These are phyloP conservation scores for Micractinium conductrix DNA, from an alignment of 139 green algal species.

Conservation along the genomic window DNA sequence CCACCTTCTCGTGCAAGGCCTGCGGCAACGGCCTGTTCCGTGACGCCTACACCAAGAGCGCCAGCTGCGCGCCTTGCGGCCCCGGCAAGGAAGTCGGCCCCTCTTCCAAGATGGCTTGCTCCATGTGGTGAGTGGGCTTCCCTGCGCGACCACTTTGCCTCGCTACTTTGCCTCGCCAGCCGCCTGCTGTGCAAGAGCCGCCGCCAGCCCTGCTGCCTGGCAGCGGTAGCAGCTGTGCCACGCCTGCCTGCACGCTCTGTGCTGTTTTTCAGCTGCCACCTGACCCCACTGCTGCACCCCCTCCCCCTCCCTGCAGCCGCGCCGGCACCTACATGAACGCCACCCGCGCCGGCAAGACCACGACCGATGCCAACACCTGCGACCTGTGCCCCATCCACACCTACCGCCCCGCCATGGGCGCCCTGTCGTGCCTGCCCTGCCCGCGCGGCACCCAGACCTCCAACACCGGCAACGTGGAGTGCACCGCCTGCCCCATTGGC, in stretches of 20 bases:
- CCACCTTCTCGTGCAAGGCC: neutral
- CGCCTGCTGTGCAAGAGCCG: no score
- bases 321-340: neutral
- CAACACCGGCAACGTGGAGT: conserved; percentile 1
- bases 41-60: neutral
- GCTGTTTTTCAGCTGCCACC: no score
- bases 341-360: neutral
- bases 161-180: no score
- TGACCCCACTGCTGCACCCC: neutral
- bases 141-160: no score
- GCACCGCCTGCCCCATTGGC: conserved; percentile 17
- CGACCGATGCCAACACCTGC: neutral
- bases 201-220: no score
- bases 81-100: no score
- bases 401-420: neutral
- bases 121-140: no score
- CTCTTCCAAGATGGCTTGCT: no score
- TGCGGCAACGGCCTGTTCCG: no score
- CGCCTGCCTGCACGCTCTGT: neutral
- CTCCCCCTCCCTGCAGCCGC: neutral
- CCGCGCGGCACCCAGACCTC: neutral
- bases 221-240: neutral
- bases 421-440: neutral
- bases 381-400: neutral
- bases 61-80: no score